Base-by-base conservation (phyloP, 1,284 basidiomycete genomes). In the Neonothopanus nambi region DNA sequence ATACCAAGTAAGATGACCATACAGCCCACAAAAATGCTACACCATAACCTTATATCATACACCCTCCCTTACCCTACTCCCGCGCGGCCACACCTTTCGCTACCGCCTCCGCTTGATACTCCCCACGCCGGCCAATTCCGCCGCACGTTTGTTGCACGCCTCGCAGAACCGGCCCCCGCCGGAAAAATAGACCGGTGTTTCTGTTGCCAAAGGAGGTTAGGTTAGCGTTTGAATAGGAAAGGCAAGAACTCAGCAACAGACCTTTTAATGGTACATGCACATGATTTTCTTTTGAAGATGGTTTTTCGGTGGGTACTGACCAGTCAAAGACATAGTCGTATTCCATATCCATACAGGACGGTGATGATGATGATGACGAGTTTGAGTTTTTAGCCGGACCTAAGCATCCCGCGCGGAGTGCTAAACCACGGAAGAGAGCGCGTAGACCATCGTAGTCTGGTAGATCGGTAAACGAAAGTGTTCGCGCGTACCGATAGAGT, bases 391-490 rank as follows among this genome's bases (percentile, higher is more conserved):
- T 33, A 33, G 30, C 49, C 11, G 49, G 24, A 42, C 36, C 40
- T 35, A 51, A n/a, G 30, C 42, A 51, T 9, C 76, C 77, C 21
- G 76, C 67, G n/a, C 77, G 72, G 56, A 71, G 71, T 3, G 79
- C 82, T 17, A 85, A 63, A 3, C 81, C 88, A 33, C 85, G 80
- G 77, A 96, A 93, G 51, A 95, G 79, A 59, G 83, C 83, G 51
- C 93, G 80, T 20, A 95, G 77, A 54, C 92, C 93, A 48, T 86
- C 88, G 67, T 95, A 96, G 73, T 97, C 94, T 12, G 92, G 92
- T 46, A 90, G 80, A 73, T 96, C 93, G 65, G 93, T 91, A 64
- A 95, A 96, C 58, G 90, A 87, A 41, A 96, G 83, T 6, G 85
- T 87, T 43, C 93, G 84, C 42, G 89, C 85, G 72, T 96, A 95